Percentiles rank a stretch among this genome's conserved stretches.
These are phyloP conservation scores for Davidsoniella virescens DNA, from an alignment of 2,329 filamentous ascomycete species.

Conservation along the genomic window DNA sequence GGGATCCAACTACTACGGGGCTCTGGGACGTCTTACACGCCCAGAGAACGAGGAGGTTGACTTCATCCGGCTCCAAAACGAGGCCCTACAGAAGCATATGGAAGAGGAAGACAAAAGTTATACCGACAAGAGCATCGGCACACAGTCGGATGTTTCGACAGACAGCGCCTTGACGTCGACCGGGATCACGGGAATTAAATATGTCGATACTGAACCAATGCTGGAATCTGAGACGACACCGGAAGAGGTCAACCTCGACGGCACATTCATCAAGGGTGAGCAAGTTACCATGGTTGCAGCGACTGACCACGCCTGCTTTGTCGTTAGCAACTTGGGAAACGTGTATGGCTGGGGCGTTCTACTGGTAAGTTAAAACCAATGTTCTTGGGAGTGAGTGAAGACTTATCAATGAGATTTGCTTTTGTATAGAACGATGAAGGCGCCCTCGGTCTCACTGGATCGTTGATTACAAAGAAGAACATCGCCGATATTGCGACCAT, in stretches of 20 bases:
- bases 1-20: slow-evolving; percentile 51
- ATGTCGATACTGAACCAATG: slow-evolving; percentile 39
- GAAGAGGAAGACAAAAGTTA: neutral
- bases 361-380: slow-evolving; percentile 22
- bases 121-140: too few relatives aligned
- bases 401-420: neutral
- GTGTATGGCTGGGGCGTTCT: slow-evolving; percentile 56
- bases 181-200: slow-evolving; percentile 35
- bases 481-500: neutral
- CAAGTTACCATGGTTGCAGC: slow-evolving; percentile 41
- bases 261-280: slow-evolving; percentile 30
- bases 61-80: neutral
- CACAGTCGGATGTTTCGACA: slow-evolving; percentile 22
- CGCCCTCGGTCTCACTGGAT: slow-evolving; percentile 32
- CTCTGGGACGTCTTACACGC: slow-evolving; percentile 39
- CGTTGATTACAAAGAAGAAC: slow-evolving; percentile 14
- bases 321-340: slow-evolving; percentile 40
- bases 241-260: slow-evolving; percentile 24
- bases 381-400: too few relatives aligned
- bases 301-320: slow-evolving; percentile 47
- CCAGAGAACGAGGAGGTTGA: neutral
- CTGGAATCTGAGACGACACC: slow-evolving; percentile 7
- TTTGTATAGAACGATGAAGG: slow-evolving; percentile 25
- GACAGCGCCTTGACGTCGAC: slow-evolving; percentile 20
- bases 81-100: neutral